A percentile compares a stretch with the other conserved stretches of the same genome.
phyloP scores from a whole-genome alignment of 176 grass and related monocot genomes.

The Aegilops longissima region DNA sequence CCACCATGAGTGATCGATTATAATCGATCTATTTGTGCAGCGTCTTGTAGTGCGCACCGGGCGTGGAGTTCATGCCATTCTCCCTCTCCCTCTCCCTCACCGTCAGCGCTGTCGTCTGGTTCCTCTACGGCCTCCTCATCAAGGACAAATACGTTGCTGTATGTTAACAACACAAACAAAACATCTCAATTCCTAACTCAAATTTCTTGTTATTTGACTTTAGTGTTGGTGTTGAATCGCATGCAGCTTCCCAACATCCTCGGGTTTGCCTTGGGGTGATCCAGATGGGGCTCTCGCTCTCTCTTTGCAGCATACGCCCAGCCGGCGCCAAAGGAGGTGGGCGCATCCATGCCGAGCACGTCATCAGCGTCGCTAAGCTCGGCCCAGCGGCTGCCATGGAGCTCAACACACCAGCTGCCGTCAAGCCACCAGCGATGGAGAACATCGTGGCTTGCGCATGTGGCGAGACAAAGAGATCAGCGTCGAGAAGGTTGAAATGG shows the following conservation, averaged over 20 bases:
- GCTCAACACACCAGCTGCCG: not conserved
- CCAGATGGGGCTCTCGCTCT: slow-evolving; percentile 58
- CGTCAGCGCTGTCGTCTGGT: no score
- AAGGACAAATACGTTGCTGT: no score
- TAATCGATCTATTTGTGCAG: slow-evolving; percentile 15
- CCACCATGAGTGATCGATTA: no score
- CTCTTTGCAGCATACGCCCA: slow-evolving; percentile 26
- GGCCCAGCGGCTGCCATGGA: not conserved
- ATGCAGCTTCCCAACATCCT: slow-evolving; percentile 63
- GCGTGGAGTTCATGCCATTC: slow-evolving; percentile 94
- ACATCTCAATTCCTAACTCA: no score
- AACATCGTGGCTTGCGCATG: not conserved
- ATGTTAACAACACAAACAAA: no score
- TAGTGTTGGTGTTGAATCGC: no score
- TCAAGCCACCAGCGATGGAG: no score
- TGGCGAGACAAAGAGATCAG: not conserved
- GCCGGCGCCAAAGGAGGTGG: not conserved
- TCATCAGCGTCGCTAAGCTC: slow-evolving; percentile 29
- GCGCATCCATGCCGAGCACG: slow-evolving; percentile 12
- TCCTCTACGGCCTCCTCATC: no score
- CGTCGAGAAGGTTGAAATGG: not conserved
- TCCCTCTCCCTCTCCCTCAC: slow-evolving; percentile 78
- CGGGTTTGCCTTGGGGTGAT: slow-evolving; percentile 57
- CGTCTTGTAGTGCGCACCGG: slow-evolving; percentile 68
- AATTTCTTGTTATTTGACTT: no score